Conservation (phyloP, 805 yeast genomes). For the Nakazawaea holstii region DNA sequence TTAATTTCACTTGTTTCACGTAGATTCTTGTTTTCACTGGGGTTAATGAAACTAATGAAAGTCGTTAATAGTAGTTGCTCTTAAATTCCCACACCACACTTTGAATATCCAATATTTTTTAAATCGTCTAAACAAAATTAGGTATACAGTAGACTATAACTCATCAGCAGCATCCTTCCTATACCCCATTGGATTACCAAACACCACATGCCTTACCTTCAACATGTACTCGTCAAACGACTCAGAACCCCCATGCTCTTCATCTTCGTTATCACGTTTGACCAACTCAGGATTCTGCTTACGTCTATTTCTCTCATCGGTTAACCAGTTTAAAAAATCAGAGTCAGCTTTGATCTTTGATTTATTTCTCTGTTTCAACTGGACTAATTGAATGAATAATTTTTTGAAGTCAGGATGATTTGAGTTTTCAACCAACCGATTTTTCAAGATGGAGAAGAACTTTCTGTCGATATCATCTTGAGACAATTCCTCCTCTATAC, state of each 20-base stretch:
- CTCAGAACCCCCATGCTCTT: slow-evolving; percentile 18
- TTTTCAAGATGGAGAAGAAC: slow-evolving; percentile 33
- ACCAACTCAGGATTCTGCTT: slow-evolving; percentile 15
- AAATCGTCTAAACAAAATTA: neutral
- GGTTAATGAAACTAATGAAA: too few species aligned
- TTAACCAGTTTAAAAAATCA: slow-evolving; percentile 61
- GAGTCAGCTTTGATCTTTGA: slow-evolving; percentile 26
- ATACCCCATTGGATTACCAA: slow-evolving; percentile 73
- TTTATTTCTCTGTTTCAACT: slow-evolving; percentile 23
- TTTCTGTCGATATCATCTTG: slow-evolving; percentile 19
- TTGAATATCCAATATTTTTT: neutral
- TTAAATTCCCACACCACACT: too few species aligned
- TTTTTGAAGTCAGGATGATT: slow-evolving; percentile 36
- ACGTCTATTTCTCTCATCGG: slow-evolving; percentile 34
- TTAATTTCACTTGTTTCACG: too few species aligned
- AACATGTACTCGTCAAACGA: slow-evolving; percentile 23
- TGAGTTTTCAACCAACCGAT: slow-evolving; percentile 22
- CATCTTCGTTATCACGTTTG: slow-evolving; percentile 19
- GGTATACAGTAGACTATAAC: slow-evolving; percentile 20
- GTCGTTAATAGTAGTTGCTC: too few species aligned
- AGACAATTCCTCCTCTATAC: slow-evolving; percentile 5
- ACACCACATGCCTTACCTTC: slow-evolving; percentile 50
- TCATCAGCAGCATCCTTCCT: slow-evolving; percentile 58
- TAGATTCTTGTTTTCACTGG: too few species aligned
- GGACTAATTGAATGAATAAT: slow-evolving; percentile 33